These are phyloP conservation scores for Craspedostauros australis DNA, from an alignment of 108 stramenopile genomes.

Conservation along the genomic window DNA sequence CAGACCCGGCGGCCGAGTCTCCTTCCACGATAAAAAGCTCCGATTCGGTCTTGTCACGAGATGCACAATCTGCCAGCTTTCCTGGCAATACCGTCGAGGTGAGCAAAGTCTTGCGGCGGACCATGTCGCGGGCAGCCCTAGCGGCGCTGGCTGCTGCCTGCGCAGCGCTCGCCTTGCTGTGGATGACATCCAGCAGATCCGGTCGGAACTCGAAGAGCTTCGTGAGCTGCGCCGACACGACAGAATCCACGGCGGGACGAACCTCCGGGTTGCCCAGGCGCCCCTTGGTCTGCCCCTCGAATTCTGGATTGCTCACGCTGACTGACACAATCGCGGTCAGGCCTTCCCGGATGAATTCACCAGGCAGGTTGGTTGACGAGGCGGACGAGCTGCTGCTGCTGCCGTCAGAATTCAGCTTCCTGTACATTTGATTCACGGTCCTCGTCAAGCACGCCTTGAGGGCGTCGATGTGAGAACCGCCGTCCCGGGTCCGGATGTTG, in stretches of 20 bases:
- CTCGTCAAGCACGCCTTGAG: conserved; percentile 85
- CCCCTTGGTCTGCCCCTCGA: conserved; percentile 96
- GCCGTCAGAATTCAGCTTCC: conserved; percentile 64
- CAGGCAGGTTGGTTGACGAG: conserved; percentile 60
- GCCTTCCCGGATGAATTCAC: conserved; percentile 92
- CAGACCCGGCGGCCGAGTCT: conserved; percentile 92
- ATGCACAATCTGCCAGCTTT: conserved; percentile 90
- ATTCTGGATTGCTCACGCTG: conserved; percentile 90
- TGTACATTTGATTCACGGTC: conserved; percentile 71
- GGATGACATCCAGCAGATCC: conserved; percentile 70
- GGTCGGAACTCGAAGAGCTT: conserved; percentile 89
- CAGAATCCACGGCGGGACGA: conserved; percentile 78
- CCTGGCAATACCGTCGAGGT: conserved; percentile 88
- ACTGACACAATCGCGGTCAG: conserved; percentile 86
- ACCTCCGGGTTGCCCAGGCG: conserved; percentile 94
- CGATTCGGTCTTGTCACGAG: conserved; percentile 63
- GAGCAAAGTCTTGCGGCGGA: conserved; percentile 86
- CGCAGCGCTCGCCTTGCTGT: conserved; percentile 83
- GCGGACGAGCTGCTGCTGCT: conserved; percentile 66
- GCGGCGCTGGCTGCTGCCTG: conserved; percentile 89
- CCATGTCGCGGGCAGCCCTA: conserved; percentile 90
- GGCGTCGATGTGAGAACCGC: conserved; percentile 93
- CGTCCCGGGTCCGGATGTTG: conserved; percentile 91
- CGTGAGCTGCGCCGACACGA: conserved; percentile 66
- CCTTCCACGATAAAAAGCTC: conserved; percentile 96